These are phyloP conservation scores for Hibiscus syriacus DNA, from an alignment of 345 rosid genomes.

Conservation along the genomic window DNA sequence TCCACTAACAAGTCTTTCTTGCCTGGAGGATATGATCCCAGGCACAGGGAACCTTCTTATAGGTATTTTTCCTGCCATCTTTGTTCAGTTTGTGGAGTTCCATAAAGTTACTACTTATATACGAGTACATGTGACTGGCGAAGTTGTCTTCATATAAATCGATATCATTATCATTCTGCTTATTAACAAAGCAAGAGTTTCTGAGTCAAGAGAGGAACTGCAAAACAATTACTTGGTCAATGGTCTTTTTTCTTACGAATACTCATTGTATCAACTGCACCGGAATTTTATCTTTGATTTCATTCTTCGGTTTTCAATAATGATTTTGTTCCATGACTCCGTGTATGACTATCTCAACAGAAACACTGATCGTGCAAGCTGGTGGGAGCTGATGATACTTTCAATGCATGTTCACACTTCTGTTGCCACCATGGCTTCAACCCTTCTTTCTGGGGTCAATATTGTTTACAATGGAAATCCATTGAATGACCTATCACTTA, in stretches of 20 bases:
- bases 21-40: constrained; percentile 87
- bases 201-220: background rate
- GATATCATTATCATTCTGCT: background rate
- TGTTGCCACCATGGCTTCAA: constrained; percentile 94
- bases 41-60: constrained; percentile 90
- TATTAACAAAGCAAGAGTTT: background rate
- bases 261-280: background rate
- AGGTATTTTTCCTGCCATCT: too few relatives aligned
- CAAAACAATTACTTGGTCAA: background rate
- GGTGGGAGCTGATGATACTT: constrained; percentile 93
- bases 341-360: constrained; percentile 30
- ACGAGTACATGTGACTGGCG: background rate
- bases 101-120: background rate
- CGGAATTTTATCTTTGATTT: background rate
- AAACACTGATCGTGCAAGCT: constrained; percentile 71
- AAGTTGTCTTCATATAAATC: background rate
- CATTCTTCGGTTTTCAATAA: background rate
- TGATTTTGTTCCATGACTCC: background rate
- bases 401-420: constrained; percentile 93
- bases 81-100: too few relatives aligned
- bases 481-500: constrained; percentile 58
- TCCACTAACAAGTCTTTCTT: constrained; percentile 29
- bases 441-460: constrained; percentile 79
- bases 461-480: constrained; percentile 94
- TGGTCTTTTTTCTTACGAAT: background rate